phyloP scores from a whole-genome alignment of 768 basidiomycete species.

The Myochromella boudieri region DNA sequence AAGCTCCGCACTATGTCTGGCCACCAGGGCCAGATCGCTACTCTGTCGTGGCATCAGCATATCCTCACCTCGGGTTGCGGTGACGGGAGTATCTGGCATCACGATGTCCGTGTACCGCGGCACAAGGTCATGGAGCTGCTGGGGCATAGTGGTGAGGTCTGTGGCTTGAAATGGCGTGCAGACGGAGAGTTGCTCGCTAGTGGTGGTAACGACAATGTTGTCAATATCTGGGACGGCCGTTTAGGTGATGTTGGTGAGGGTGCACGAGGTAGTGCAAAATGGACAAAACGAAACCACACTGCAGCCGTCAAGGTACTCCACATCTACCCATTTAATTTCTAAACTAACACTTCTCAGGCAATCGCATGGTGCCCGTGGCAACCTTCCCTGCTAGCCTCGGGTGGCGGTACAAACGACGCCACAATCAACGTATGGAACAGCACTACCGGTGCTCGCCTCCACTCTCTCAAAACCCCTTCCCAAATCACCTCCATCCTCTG shows the following conservation, averaged over 20 bases:
- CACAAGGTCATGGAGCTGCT: conserved; percentile 90
- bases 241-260: conserved; percentile 56
- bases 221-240: conserved; percentile 95
- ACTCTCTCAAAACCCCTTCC: conserved; percentile 81
- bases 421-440: conserved; percentile 90
- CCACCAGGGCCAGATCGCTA: conserved; percentile 80
- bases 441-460: conserved; percentile 88
- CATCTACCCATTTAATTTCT: neutral
- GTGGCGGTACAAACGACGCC: conserved; percentile 94
- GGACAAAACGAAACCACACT: conserved; percentile 90
- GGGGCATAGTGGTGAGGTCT: conserved; percentile 92
- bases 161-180: conserved; percentile 84
- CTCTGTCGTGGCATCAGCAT: conserved; percentile 86
- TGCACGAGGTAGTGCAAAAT: conserved; percentile 67
- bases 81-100: conserved; percentile 95
- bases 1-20: conserved; percentile 91
- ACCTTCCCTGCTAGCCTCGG: conserved; percentile 84
- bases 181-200: conserved; percentile 92
- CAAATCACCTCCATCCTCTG: conserved; percentile 93
- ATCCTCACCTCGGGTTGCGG: conserved; percentile 86
- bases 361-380: conserved; percentile 99
- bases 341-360: conserved; percentile 48
- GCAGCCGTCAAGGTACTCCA: conserved; percentile 74
- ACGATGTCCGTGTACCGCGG: conserved; percentile 84
- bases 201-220: conserved; percentile 97